These are phyloP conservation scores for Pichia exigua DNA, from an alignment of 805 yeast species.

Conservation along the genomic window DNA sequence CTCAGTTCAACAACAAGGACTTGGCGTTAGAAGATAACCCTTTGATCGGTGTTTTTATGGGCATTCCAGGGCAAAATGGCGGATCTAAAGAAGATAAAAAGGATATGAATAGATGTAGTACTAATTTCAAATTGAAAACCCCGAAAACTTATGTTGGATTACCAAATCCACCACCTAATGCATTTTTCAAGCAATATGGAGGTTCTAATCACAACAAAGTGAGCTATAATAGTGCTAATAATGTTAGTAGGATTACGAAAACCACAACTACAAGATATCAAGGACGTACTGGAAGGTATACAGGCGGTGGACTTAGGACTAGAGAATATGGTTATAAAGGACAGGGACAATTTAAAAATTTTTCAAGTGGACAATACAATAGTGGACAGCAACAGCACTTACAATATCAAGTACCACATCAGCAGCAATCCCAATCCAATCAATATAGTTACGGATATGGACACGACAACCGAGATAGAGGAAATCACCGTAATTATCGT, in stretches of 20 bases:
- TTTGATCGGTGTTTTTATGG: slow-evolving; percentile 24
- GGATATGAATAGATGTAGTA: background rate
- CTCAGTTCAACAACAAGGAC: background rate
- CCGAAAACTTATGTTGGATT: slow-evolving; percentile 17
- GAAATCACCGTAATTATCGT: background rate
- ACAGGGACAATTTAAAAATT: background rate
- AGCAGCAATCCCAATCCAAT: background rate
- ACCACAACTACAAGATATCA: background rate
- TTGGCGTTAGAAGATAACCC: background rate
- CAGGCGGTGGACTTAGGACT: background rate
- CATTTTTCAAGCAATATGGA: background rate
- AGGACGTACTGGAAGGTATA: background rate
- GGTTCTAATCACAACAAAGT: background rate
- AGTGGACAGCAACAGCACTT: background rate
- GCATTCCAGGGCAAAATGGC: slow-evolving; percentile 28
- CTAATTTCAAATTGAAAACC: background rate
- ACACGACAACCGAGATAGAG: background rate
- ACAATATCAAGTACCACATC: background rate
- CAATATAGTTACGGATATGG: slow-evolving; percentile 2
- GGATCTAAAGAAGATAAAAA: background rate
- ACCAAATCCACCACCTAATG: slow-evolving; percentile 33
- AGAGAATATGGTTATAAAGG: background rate
- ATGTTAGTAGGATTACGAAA: background rate
- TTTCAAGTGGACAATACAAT: background rate
- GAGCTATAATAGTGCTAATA: background rate